Evolutionary conservation across 768 basidiomycete species (phyloP).

Genomic region (Amanita exitialis): DNA sequence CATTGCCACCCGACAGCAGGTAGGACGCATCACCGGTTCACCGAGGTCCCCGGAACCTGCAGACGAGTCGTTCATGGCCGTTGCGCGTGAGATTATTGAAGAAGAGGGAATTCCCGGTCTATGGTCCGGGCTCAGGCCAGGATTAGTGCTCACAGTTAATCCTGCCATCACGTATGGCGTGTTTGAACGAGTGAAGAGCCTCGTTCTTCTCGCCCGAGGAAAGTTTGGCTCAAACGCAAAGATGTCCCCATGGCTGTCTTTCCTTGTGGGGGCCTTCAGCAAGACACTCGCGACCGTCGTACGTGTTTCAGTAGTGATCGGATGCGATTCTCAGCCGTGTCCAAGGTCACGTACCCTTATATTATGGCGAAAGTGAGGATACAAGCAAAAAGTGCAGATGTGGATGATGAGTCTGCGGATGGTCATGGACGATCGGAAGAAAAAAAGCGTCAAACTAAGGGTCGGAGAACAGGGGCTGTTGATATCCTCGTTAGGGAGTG

Average conservation of each 20-base stretch:
- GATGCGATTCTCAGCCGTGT: constrained; percentile 1
- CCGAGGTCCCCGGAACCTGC: constrained; percentile 12
- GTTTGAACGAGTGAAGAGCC: constrained; percentile 82
- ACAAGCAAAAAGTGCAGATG: constrained; percentile 68
- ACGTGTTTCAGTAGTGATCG: constrained; percentile 19
- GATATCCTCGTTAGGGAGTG: constrained; percentile 66
- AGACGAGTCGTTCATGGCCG: constrained; percentile 69
- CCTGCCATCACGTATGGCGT: constrained; percentile 96
- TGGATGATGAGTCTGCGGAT: constrained; percentile 34
- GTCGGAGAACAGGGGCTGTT: constrained; percentile 62
- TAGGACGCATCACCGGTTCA: constrained; percentile 35
- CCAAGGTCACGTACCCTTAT: constrained; percentile 87
- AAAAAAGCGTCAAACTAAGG: constrained; percentile 32
- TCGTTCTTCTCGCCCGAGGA: constrained; percentile 49
- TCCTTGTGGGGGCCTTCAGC: constrained; percentile 83
- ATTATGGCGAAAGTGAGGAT: constrained; percentile 96
- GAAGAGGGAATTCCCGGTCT: constrained; percentile 84
- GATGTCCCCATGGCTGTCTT: constrained; percentile 69
- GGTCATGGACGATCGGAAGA: constrained; percentile 25
- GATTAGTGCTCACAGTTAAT: constrained; percentile 92
- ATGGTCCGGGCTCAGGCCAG: constrained; percentile 90
- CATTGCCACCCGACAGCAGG: constrained; percentile 95
- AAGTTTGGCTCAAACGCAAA: constrained; percentile 38
- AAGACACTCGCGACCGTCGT: constrained; percentile 96
- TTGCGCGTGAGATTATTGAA: constrained; percentile 78